Base-by-base conservation (phyloP, 257 asterid species). In the Solanum chmielewskii region DNA sequence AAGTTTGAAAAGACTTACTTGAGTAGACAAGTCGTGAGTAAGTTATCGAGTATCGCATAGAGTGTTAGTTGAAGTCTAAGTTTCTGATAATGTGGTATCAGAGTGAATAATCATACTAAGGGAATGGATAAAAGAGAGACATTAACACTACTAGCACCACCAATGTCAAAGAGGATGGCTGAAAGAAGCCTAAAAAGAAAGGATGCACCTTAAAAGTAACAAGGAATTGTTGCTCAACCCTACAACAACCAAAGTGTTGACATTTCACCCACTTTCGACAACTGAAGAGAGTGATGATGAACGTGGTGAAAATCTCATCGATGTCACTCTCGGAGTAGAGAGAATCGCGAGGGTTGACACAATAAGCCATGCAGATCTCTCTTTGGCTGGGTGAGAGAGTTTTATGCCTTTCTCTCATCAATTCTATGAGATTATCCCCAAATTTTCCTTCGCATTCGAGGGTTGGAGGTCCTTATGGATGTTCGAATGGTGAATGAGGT, bases 161-260 rank as follows among this genome's bases (percentile, higher is more conserved):
- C 64, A 18, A 20, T 2, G 25, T 56, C 0, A 20, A 2, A n/a
- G 3, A 56, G 64, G 20, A 56, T 56, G 64, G 25, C 8, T 11
- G 25, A 56, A 20, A 56, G 64, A 56, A 56, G 11, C 21, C 8
- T n/a, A 4, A 56, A 56, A 56, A 0, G n/a, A 11, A 56, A 56
- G 5, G 3, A 47, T 18, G 11, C 11, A 56, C 64, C 64, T 8
- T 56, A 56, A 56, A 11, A 18, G 25, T 56, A 56, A 56, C 64
- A 1, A 56, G 64, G 1, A 56, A 56, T 56, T 56, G 8, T 7
- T 56, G 21, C 64, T 20, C 11, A 5, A 56, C 25, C 64, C 25
- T 56, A 56, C 0, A 56, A n/a, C 2, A 56, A 20, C 0, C n/a
- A 0, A 20, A 56, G 2, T 11, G 8, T 11, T 56, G 8, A 56